A percentile compares a stretch with the other conserved stretches of the same genome.
Conservation (phyloP, 73 alveolate species). For the Durusdinium trenchii region DNA sequence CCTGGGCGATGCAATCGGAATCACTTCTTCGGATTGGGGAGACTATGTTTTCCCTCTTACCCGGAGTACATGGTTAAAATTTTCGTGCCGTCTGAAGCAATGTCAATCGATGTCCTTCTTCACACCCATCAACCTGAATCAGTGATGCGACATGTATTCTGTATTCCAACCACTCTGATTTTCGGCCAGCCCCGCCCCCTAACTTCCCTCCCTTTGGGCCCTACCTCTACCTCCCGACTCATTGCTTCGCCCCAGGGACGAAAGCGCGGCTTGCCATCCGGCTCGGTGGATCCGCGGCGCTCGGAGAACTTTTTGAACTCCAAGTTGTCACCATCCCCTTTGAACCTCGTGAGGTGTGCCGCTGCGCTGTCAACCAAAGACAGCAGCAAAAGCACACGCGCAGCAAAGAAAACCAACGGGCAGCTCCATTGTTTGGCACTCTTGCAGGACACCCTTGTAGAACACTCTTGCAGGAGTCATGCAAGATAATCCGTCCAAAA, state of each 20-base stretch:
- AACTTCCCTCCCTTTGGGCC: not conserved
- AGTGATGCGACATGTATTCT: not conserved
- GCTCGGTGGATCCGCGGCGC: constrained; percentile 39
- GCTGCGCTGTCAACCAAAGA: too few species aligned
- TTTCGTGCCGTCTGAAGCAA: not conserved
- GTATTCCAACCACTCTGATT: not conserved
- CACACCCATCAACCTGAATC: not conserved
- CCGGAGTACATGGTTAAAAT: not conserved
- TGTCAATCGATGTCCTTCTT: not conserved
- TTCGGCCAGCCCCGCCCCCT: not conserved
- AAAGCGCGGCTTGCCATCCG: constrained; percentile 71
- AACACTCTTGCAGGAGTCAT: too few species aligned
- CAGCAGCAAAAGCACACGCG: too few species aligned
- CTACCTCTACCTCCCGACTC: not conserved
- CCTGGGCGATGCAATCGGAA: not conserved
- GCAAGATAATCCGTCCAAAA: too few species aligned
- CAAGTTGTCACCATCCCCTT: constrained; percentile 10
- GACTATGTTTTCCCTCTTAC: too few species aligned
- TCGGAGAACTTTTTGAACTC: constrained; percentile 47
- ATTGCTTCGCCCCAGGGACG: not conserved
- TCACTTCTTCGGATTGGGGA: too few species aligned
- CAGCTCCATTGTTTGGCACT: too few species aligned
- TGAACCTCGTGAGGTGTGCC: too few species aligned
- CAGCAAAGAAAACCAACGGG: too few species aligned
- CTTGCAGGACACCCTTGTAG: too few species aligned